phyloP scores from a whole-genome alignment of 371 early-diverging fungal genomes.

The Haplosporangium sp. region DNA sequence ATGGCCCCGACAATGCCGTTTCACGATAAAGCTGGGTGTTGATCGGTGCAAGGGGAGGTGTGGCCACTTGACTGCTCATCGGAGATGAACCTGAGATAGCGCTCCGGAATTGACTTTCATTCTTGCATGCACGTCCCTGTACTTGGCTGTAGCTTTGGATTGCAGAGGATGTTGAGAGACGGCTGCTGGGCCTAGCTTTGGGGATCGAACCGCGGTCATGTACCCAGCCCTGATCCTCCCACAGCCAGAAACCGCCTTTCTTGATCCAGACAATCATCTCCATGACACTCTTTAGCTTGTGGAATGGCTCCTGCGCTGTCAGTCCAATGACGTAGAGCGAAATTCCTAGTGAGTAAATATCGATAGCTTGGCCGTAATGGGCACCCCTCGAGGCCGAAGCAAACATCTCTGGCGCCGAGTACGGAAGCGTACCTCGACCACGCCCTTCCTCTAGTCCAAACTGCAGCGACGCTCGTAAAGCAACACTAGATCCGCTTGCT shows the following conservation, averaged over 20 bases:
- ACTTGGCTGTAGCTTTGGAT: slow-evolving; percentile 10
- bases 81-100: slow-evolving; percentile 8
- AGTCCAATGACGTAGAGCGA: slow-evolving; percentile 81
- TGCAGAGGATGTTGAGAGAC: slow-evolving; percentile 17
- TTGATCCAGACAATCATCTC: slow-evolving; percentile 67
- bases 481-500: not conserved
- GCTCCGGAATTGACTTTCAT: not conserved
- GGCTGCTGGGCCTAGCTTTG: slow-evolving; percentile 23
- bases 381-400: slow-evolving; percentile 29
- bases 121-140: slow-evolving; percentile 7
- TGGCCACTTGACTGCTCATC: not conserved
- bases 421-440: slow-evolving; percentile 77
- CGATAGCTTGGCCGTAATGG: slow-evolving; percentile 64
- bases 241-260: slow-evolving; percentile 69
- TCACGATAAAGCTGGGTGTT: slow-evolving; percentile 33
- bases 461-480: slow-evolving; percentile 1
- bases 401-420: slow-evolving; percentile 77
- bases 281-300: slow-evolving; percentile 59
- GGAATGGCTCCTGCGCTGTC: slow-evolving; percentile 75
- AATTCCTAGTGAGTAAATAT: slow-evolving; percentile 84
- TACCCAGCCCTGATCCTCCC: slow-evolving; percentile 61
- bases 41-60: slow-evolving; percentile 28
- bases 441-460: slow-evolving; percentile 67
- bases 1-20: not conserved
- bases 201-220: slow-evolving; percentile 53